Conservation (phyloP, 768 basidiomycete species). For the Clitopilus passeckerianus region DNA sequence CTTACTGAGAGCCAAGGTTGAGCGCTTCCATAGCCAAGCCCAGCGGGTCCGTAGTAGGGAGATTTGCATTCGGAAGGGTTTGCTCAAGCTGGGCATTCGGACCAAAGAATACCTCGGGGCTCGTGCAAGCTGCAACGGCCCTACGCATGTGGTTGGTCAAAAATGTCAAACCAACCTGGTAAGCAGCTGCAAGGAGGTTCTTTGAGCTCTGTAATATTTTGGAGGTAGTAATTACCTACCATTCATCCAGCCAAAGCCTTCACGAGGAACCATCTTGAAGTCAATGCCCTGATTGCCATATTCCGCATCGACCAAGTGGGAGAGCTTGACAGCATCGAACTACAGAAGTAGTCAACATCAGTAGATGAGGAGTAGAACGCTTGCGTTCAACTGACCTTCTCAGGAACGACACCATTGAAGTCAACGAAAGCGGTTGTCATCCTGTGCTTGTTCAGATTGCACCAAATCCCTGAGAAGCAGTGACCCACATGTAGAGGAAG, state of each 20-base stretch:
- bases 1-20: constrained; percentile 8
- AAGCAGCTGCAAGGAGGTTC: constrained; percentile 58
- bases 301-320: constrained; percentile 95
- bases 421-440: constrained; percentile 94
- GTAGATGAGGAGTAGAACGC: neutral
- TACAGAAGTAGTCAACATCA: constrained; percentile 19
- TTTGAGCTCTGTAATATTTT: neutral
- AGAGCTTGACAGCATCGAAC: constrained; percentile 96
- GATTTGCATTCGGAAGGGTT: constrained; percentile 28
- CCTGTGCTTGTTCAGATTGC: constrained; percentile 31
- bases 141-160: constrained; percentile 92
- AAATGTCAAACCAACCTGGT: constrained; percentile 95
- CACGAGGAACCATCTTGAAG: constrained; percentile 95
- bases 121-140: constrained; percentile 92
- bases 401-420: constrained; percentile 97
- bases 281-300: constrained; percentile 96
- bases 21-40: constrained; percentile 62
- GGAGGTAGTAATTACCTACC: constrained; percentile 39
- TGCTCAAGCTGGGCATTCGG: constrained; percentile 34
- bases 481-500: constrained; percentile 88
- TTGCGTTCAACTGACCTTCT: constrained; percentile 59
- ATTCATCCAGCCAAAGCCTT: constrained; percentile 99
- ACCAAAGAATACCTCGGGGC: constrained; percentile 86
- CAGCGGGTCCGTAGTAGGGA: constrained; percentile 48
- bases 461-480: neutral